phyloP scores from a whole-genome alignment of 192 early-diverging fungal species.

The Linnemannia elongata region DNA sequence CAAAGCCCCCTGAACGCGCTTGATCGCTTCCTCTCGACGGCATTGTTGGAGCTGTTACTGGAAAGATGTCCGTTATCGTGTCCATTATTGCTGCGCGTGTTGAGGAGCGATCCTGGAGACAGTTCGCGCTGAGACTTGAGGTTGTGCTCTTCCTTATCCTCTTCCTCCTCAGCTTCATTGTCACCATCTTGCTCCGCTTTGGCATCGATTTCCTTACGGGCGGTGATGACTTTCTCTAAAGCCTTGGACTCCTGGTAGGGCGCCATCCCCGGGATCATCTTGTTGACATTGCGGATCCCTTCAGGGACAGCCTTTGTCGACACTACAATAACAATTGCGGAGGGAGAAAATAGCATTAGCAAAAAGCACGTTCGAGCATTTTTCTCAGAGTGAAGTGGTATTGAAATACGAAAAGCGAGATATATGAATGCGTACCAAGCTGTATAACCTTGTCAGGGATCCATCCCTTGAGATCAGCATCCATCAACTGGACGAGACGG shows the following conservation, averaged over 20 bases:
- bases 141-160: slow-evolving; percentile 7
- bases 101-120: background rate
- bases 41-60: background rate
- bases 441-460: slow-evolving; percentile 54
- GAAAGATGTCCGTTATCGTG: background rate
- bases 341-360: too few species aligned
- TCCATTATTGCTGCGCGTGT: background rate
- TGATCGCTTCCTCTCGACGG: slow-evolving; percentile 13
- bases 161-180: slow-evolving; percentile 10
- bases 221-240: background rate
- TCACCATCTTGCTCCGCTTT: background rate
- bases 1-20: slow-evolving; percentile 35
- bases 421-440: slow-evolving; percentile 18
- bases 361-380: too few species aligned
- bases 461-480: slow-evolving; percentile 58
- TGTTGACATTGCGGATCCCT: slow-evolving; percentile 50
- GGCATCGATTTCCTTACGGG: background rate
- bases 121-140: background rate
- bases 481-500: slow-evolving; percentile 43
- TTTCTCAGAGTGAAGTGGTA: background rate
- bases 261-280: slow-evolving; percentile 5
- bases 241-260: slow-evolving; percentile 31
- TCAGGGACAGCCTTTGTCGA: slow-evolving; percentile 53
- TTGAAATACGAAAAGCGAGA: background rate
- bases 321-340: slow-evolving; percentile 5